Evolutionary conservation across 192 early-diverging fungal genomes (phyloP).

Genomic region (Mycoemilia scoparia): DNA sequence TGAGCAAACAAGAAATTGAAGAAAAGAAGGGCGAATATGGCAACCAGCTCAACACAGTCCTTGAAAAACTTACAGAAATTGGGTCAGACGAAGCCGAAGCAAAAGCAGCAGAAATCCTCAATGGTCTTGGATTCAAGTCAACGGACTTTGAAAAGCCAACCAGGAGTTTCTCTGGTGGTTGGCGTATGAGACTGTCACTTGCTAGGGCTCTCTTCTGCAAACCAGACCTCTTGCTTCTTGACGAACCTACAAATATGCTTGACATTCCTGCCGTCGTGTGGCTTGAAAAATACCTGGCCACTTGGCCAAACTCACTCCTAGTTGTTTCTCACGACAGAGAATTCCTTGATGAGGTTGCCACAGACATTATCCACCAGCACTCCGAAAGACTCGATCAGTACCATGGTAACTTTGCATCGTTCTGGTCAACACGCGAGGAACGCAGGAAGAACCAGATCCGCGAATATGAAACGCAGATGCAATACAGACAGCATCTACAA

Average conservation of each 20-base stretch:
- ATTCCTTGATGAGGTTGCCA: constrained; percentile 93
- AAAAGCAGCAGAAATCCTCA: constrained; percentile 83
- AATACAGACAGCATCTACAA: constrained; percentile 86
- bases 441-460: constrained; percentile 74
- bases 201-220: constrained; percentile 93
- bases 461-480: constrained; percentile 92
- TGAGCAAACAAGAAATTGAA: constrained; percentile 35
- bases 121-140: constrained; percentile 85
- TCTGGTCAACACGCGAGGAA: constrained; percentile 78
- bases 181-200: constrained; percentile 96
- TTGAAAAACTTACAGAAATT: constrained; percentile 77
- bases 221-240: constrained; percentile 77
- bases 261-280: constrained; percentile 95
- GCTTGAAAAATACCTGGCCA: constrained; percentile 86
- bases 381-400: constrained; percentile 86
- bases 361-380: constrained; percentile 93
- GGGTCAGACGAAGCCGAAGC: constrained; percentile 95
- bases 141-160: constrained; percentile 67
- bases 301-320: constrained; percentile 78
- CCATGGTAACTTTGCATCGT: constrained; percentile 84
- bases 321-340: constrained; percentile 97
- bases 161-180: constrained; percentile 93
- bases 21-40: constrained; percentile 33
- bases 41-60: constrained; percentile 57
- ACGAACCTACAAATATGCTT: constrained; percentile 85